A percentile compares a stretch with the other conserved stretches of the same genome.
Evolutionary conservation across 345 rosid species (phyloP).

Genomic region (Salix brachista): DNA sequence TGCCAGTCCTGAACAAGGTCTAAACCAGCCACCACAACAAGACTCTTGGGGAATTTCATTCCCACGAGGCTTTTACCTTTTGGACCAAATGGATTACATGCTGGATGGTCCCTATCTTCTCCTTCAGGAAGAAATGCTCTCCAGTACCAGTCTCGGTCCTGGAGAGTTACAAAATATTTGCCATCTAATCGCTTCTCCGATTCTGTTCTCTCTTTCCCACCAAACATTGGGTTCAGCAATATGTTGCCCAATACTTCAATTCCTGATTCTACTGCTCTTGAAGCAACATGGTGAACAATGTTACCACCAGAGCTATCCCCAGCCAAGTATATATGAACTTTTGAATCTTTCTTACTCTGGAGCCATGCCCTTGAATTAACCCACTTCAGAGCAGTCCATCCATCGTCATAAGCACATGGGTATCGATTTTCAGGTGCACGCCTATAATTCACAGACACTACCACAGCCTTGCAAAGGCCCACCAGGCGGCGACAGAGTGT

Average conservation of each 20-base stretch:
- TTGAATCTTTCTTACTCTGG: constrained; percentile 55
- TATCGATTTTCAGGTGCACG: constrained; percentile 81
- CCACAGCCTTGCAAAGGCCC: constrained; percentile 61
- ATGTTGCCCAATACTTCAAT: constrained; percentile 61
- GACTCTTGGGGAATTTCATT: constrained; percentile 65
- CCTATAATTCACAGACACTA: constrained; percentile 84
- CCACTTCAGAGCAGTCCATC: constrained; percentile 81
- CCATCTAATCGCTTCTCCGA: constrained; percentile 80
- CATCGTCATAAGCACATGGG: constrained; percentile 89
- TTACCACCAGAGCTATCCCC: constrained; percentile 97
- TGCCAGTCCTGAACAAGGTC: constrained; percentile 89
- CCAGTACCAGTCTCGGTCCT: constrained; percentile 92
- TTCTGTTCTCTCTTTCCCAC: constrained; percentile 74
- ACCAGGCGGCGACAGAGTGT: constrained; percentile 75
- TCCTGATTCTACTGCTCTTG: constrained; percentile 61
- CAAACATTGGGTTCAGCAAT: constrained; percentile 85
- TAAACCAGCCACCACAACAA: constrained; percentile 84
- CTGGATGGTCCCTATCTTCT: constrained; percentile 81
- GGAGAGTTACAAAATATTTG: constrained; percentile 66
- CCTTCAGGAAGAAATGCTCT: constrained; percentile 78
- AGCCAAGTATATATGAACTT: constrained; percentile 71
- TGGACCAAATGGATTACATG: constrained; percentile 81
- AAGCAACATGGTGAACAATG: constrained; percentile 76
- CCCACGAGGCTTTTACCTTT: constrained; percentile 53
- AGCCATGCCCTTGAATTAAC: constrained; percentile 76